These are phyloP conservation scores for Coniosporium tulheliwenetii DNA, from an alignment of 2,329 filamentous ascomycete genomes.

Conservation along the genomic window DNA sequence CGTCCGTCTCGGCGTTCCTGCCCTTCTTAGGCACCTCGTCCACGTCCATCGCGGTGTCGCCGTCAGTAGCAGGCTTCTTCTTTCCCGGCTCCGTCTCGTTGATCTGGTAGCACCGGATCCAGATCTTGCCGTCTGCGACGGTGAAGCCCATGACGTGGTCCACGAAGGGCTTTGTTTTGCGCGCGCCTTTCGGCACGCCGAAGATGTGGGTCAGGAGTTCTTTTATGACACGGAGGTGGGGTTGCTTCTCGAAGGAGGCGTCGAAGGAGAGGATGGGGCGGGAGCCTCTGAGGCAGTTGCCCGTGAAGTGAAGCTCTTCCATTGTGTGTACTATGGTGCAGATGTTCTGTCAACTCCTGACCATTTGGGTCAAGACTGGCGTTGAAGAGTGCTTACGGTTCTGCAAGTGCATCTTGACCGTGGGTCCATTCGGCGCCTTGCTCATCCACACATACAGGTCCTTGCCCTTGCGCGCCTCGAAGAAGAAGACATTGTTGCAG, in stretches of 20 bases:
- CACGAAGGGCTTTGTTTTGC: conserved; percentile 88
- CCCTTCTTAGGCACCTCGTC: conserved; percentile 24
- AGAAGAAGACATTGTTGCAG: conserved; percentile 89
- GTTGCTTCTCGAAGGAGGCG: conserved; percentile 63
- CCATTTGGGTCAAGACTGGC: neutral
- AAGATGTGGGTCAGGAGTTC: conserved; percentile 84
- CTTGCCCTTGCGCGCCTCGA: conserved; percentile 86
- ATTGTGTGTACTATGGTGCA: conserved; percentile 59
- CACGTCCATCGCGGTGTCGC: conserved; percentile 26
- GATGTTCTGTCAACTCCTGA: no score
- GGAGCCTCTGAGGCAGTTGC: conserved; percentile 90
- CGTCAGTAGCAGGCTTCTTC: conserved; percentile 19
- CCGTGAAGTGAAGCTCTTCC: conserved; percentile 92
- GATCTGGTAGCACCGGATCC: conserved; percentile 91
- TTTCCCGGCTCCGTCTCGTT: conserved; percentile 59
- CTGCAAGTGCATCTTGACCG: conserved; percentile 62
- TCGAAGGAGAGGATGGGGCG: conserved; percentile 88
- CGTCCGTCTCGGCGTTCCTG: conserved; percentile 49
- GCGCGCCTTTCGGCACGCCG: conserved; percentile 74
- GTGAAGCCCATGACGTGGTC: conserved; percentile 93
- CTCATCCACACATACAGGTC: conserved; percentile 90
- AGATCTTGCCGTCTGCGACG: conserved; percentile 83
- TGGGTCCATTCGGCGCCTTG: conserved; percentile 75
- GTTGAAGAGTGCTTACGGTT: conserved; percentile 38
- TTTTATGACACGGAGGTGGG: conserved; percentile 70